Conservation (phyloP, 306 rosid genomes). For the Sindora glabra region DNA sequence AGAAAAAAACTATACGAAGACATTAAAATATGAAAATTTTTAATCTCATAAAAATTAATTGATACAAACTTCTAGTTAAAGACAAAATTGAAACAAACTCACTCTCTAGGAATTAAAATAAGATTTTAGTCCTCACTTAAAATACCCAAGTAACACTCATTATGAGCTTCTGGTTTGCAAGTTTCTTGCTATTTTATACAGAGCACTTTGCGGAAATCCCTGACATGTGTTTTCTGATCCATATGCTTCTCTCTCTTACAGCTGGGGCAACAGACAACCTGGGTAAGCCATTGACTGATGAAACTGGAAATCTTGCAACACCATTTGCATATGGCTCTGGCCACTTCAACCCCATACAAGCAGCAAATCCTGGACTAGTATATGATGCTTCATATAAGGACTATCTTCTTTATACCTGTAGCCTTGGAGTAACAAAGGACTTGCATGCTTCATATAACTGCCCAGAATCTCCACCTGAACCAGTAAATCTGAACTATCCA, state of each 20-base stretch:
- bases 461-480: conserved; percentile 28
- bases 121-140: no score
- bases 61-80: no score
- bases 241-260: conserved; percentile 11
- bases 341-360: conserved; percentile 62
- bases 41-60: no score
- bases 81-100: no score
- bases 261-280: conserved; percentile 55
- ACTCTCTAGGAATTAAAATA: no score
- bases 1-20: no score
- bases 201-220: no score
- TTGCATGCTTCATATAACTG: conserved; percentile 32
- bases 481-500: conserved; percentile 70
- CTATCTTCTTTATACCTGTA: conserved; percentile 58
- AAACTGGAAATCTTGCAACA: conserved; percentile 43
- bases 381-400: conserved; percentile 72
- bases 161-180: no score
- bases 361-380: conserved; percentile 76
- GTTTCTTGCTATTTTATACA: no score
- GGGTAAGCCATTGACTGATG: conserved; percentile 51
- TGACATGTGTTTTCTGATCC: not conserved
- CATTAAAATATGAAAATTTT: no score
- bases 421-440: conserved; percentile 18
- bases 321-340: conserved; percentile 83
- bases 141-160: no score